A percentile compares a stretch with the other conserved stretches of the same genome.
phyloP scores from a whole-genome alignment of 345 rosid species.

The Rhodamnia rubescens region DNA sequence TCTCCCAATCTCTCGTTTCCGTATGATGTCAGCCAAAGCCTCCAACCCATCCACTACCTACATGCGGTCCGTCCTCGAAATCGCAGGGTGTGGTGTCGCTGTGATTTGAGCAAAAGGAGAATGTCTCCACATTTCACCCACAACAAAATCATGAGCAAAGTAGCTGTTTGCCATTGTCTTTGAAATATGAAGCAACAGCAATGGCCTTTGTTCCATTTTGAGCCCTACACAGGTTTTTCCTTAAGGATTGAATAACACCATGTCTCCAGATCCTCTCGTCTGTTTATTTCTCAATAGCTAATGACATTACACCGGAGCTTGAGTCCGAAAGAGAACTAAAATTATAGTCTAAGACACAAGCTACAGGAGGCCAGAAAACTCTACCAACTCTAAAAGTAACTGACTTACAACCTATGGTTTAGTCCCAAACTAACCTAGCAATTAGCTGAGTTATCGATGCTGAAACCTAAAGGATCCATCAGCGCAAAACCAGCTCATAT shows the following conservation, averaged over 20 bases:
- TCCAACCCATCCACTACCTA: background rate
- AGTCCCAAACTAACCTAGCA: background rate
- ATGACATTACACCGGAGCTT: rapidly evolving
- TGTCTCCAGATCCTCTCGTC: background rate
- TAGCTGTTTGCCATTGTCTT: background rate
- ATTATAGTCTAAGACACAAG: background rate
- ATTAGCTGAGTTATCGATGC: background rate
- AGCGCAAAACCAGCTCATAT: background rate
- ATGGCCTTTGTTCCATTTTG: background rate
- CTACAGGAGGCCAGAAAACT: background rate
- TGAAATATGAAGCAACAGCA: background rate
- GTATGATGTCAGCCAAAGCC: background rate
- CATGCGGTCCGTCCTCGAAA: background rate
- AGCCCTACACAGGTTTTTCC: too few species aligned
- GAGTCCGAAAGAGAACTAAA: background rate
- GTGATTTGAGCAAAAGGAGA: background rate
- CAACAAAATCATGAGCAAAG: background rate
- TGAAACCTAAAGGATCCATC: background rate
- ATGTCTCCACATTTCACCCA: background rate
- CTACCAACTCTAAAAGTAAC: background rate
- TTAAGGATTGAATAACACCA: background rate
- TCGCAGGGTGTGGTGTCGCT: background rate
- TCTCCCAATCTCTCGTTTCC: background rate
- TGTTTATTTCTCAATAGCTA: background rate
- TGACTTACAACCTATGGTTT: background rate